phyloP scores from a whole-genome alignment of 495 filamentous ascomycete genomes.

The Aspergillus baeticus region DNA sequence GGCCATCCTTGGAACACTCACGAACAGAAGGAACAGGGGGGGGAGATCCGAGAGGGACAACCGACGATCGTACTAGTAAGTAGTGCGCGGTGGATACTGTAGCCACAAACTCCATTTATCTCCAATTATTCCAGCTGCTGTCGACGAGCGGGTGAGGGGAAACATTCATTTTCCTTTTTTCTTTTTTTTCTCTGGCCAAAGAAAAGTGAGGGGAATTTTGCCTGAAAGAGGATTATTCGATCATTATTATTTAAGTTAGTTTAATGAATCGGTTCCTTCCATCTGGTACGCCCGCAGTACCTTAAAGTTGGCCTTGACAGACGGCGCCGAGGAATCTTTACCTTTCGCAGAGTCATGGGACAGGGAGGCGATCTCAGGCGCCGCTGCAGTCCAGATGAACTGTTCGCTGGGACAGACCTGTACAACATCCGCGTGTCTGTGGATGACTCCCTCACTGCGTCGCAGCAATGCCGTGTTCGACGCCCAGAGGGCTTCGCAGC shows the following conservation, averaged over 20 bases:
- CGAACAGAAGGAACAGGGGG: constrained; percentile 23
- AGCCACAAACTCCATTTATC: constrained; percentile 36
- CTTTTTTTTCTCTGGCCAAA: not conserved
- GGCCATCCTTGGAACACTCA: constrained; percentile 20
- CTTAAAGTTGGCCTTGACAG: constrained; percentile 40
- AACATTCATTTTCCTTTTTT: constrained; percentile 6
- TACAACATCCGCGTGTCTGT: not conserved
- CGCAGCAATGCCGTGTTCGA: not conserved
- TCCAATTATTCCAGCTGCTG: constrained; percentile 25
- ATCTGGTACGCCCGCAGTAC: not conserved
- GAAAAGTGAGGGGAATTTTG: not conserved
- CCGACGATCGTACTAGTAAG: constrained; percentile 38
- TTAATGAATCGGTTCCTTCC: constrained; percentile 8
- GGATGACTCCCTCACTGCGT: constrained; percentile 2
- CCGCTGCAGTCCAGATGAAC: constrained; percentile 22
- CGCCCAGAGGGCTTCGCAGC: not conserved
- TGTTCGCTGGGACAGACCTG: not conserved
- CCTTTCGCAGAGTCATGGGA: not conserved
- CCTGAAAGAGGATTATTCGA: not conserved
- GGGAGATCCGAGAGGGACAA: constrained; percentile 31
- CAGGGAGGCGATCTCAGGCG: constrained; percentile 22
- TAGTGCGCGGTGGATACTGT: constrained; percentile 30
- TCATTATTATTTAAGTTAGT: not conserved
- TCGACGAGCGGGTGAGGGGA: constrained; percentile 10
- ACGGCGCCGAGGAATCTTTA: constrained; percentile 26